phyloP scores from a whole-genome alignment of 257 asterid genomes.

The Fraxinus quadrangulata region DNA sequence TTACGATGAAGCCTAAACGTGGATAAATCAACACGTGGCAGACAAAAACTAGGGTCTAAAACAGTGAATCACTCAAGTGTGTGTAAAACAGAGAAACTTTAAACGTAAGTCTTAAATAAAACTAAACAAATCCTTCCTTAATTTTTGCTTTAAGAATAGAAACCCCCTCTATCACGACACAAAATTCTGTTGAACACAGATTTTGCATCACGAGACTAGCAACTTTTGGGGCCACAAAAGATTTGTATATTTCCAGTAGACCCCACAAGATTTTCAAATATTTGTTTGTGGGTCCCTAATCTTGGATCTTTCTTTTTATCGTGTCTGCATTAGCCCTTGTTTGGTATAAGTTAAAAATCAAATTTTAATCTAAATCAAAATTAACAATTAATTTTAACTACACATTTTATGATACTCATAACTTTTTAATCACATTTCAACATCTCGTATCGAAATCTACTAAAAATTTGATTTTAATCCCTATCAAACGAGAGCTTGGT shows the following conservation, averaged over 20 bases:
- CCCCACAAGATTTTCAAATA: slow-evolving; percentile 48
- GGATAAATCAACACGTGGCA: slow-evolving; percentile 44
- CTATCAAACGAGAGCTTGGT: neutral
- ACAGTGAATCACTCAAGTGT: slow-evolving; percentile 19
- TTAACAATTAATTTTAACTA: no score
- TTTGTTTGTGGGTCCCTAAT: slow-evolving; percentile 47
- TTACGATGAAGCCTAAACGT: slow-evolving; percentile 20
- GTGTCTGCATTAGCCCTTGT: slow-evolving; percentile 34
- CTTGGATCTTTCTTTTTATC: slow-evolving; percentile 41
- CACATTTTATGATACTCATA: no score
- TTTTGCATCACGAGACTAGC: slow-evolving; percentile 23
- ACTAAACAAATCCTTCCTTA: neutral
- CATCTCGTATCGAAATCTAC: no score
- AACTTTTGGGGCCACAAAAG: slow-evolving; percentile 53
- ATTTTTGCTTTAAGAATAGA: neutral
- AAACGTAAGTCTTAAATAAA: neutral
- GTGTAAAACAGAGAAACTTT: slow-evolving; percentile 24
- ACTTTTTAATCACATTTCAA: no score
- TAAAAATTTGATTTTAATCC: no score
- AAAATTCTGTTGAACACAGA: slow-evolving; percentile 34
- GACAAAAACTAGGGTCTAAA: slow-evolving; percentile 43
- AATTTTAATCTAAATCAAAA: neutral
- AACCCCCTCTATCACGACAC: slow-evolving; percentile 20
- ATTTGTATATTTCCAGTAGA: slow-evolving; percentile 40
- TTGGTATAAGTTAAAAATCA: no score